Evolutionary conservation across 768 basidiomycete species (phyloP), one percentile per base, ranked within the genome.

Genomic region (Amanita brunnescens): DNA sequence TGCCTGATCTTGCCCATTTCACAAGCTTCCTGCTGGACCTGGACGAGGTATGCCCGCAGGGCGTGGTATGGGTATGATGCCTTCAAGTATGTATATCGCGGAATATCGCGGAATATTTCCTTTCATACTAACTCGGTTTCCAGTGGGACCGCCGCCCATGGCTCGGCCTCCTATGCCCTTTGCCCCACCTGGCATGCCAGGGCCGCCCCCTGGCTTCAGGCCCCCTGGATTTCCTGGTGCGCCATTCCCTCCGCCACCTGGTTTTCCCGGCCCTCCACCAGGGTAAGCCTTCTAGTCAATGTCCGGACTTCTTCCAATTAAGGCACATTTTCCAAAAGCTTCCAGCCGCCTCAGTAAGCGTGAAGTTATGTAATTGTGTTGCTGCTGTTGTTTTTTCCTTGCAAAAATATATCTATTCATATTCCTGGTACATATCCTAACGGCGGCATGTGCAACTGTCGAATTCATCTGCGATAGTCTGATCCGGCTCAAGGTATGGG

Each of bases 11-110:
- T 30, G 30, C 24, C 50, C 23, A 39, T 33, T 52, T 52, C n/a
- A 24, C 32, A 59, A 93, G 90, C 77, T 92, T 56, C 82, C 88
- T 58, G 76, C 78, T 55, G 95, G 95, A 47, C 91, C 95, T 63
- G 95, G 95, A 56, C 83, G 91, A 55, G 95, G 94, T 59, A 85
- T 92, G 76, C 91, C 94, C 64, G 95, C 94, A 37, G 94, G 95
- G 58, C 85, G 95, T 59, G 95, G 95, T 52, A 95, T 97, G 82
- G 91, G 91, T 50, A 92, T 91, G 87, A 82, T 90, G 80, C 88
- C 87, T 50, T 85, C 87, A 1, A 79, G 87, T 88, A 65, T 51
- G 85, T 75, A 24, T 32, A 44, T n/a, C n/a, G n/a, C n/a, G n/a
- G n/a, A n/a, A n/a, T n/a, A n/a, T n/a, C n/a, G 52, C 6, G 41